Base-by-base conservation (phyloP, 202 grass and related monocot genomes). In the Saccharum hybrid region DNA sequence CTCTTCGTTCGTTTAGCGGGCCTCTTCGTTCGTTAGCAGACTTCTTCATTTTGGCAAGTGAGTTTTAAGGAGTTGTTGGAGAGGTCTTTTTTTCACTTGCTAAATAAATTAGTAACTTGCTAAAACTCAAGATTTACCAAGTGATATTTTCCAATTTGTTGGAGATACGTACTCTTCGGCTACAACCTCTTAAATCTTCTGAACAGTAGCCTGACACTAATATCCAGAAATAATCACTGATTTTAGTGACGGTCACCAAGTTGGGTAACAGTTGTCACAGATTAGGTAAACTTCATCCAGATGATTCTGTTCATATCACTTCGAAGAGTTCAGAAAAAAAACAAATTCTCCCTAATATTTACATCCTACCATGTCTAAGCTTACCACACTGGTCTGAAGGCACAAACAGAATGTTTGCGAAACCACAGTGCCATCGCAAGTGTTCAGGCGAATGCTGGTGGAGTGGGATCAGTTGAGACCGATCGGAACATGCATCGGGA, bases 401-500 rank as follows among this genome's bases (percentile, higher is more conserved):
- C n/a, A 45, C 28, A 1, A 36, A 3, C 43, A 4, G 42, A 16
- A 10, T 45, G 36, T 21, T 41, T 28, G 4, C 28, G 34, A 18
- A 13, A 33, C 18, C n/a, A 6, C 42, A 40, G 23, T 13, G 28
- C 36, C 71, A 18, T 49, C 13, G 19, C 28, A 66, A 57, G 67
- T 33, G 36, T 18, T 56, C 22, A 40, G 34, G 10, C 10, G 5
- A 76, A 68, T 70, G 73, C 74, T 34, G 28, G 1, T 23, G 16
- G 43, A 42, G 11, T 6, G 23, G 34, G 51, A 63, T 39, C 64
- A 92, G 56, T 30, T 54, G 30, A 92, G 71, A 77, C 83, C 71
- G 0, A 92, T 43, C 1, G 85, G 83, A 66, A 88, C 86, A 1
- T 34, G 56, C 83, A 69, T 71, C 3, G 85, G 85, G 36, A n/a